Evolutionary conservation across 495 filamentous ascomycete genomes (phyloP).

Genomic region (Elaphomyces granulatus): DNA sequence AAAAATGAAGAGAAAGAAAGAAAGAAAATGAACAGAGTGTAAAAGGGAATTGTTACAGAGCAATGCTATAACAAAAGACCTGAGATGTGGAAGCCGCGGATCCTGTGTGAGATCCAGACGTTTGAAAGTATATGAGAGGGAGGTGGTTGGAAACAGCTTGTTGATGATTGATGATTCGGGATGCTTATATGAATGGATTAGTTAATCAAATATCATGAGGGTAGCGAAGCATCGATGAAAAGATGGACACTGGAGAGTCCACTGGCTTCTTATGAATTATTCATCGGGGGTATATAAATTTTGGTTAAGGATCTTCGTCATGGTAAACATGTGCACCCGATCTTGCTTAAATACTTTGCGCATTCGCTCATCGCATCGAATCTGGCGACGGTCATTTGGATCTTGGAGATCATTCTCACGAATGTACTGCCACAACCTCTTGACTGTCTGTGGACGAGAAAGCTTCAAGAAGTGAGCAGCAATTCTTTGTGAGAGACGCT

Average conservation of each 20-base stretch:
- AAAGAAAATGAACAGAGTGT: slow-evolving; percentile 15
- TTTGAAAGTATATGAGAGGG: too few relatives aligned
- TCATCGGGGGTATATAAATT: slow-evolving; percentile 53
- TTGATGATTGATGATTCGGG: too few relatives aligned
- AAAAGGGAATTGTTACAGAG: too few relatives aligned
- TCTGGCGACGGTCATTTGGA: slow-evolving; percentile 78
- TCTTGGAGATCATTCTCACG: slow-evolving; percentile 79
- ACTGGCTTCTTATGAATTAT: slow-evolving; percentile 14
- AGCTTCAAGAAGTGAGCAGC: slow-evolving; percentile 36
- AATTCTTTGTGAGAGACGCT: slow-evolving; percentile 3
- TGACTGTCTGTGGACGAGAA: slow-evolving; percentile 87
- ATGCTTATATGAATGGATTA: too few relatives aligned
- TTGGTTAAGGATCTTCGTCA: slow-evolving; percentile 71
- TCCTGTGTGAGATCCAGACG: too few relatives aligned
- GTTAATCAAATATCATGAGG: neutral
- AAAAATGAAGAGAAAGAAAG: slow-evolving; percentile 11
- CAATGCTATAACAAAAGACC: too few relatives aligned
- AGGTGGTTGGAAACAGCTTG: neutral
- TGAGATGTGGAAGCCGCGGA: too few relatives aligned
- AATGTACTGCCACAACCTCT: slow-evolving; percentile 89
- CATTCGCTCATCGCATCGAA: slow-evolving; percentile 81
- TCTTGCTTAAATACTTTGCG: slow-evolving; percentile 80
- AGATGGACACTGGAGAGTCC: neutral
- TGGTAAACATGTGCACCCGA: slow-evolving; percentile 93
- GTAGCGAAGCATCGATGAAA: neutral